phyloP scores from a whole-genome alignment of 495 filamentous ascomycete species.

The Bacidia gigantensis region DNA sequence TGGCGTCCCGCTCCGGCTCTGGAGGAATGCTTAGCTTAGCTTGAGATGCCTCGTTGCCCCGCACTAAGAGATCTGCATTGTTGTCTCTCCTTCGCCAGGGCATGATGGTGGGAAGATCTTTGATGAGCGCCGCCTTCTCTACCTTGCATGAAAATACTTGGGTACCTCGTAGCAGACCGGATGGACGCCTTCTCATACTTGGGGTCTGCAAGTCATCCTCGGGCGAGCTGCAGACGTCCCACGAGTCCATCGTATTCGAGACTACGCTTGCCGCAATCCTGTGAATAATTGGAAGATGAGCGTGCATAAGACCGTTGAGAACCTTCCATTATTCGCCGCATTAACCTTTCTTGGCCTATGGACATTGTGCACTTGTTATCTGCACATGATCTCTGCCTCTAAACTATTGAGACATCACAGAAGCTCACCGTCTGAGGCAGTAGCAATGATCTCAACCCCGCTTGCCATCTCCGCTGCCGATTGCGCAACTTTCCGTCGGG shows the following conservation, averaged over 20 bases:
- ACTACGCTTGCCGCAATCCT: not conserved
- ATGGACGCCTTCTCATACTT: not conserved
- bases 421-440: not conserved
- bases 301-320: not conserved
- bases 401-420: not conserved
- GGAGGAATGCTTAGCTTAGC: not conserved
- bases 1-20: no score
- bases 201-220: not conserved
- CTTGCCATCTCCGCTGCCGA: not conserved
- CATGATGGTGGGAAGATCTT: not conserved
- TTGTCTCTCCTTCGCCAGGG: not conserved
- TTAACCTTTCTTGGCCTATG: not conserved
- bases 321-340: not conserved
- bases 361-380: not conserved
- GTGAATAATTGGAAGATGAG: not conserved
- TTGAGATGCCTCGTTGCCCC: no score
- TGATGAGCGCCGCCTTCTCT: not conserved
- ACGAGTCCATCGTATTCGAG: not conserved
- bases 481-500: not conserved
- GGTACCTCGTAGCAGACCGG: not conserved
- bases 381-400: not conserved
- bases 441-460: not conserved
- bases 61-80: not conserved
- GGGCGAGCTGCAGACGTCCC: not conserved
- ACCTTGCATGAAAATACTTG: not conserved